Base-by-base conservation (phyloP, 305 asterid genomes). In the Andrographis paniculata region DNA sequence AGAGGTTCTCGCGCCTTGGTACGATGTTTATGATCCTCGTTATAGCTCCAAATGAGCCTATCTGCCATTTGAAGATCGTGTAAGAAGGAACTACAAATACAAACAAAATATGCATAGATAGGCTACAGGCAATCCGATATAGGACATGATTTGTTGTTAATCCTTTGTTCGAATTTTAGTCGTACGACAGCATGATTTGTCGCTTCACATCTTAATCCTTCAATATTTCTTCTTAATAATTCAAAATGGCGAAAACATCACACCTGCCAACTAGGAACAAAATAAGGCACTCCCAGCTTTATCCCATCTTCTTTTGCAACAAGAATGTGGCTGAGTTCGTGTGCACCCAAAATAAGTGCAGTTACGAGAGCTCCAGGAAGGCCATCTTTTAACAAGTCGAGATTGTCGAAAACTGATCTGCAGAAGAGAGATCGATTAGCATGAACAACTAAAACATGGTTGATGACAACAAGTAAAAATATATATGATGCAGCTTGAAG, bases 221-320 rank as follows among this genome's bases (percentile, higher is more conserved):
- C n/a, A n/a, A n/a, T n/a, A n/a, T n/a, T n/a, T n/a, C n/a, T n/a
- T n/a, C n/a, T n/a, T n/a, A n/a, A 24, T 3, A 8, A 8, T 8
- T 3, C 30, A 24, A 42, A 48, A 53, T 48, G 49, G 56, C 64
- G 44, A 40, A 58, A 20, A 56, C 48, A 62, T 60, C 51, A 86
- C 99, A 86, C 99, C 99, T 91, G 99, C 92, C 89, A 91, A 63
- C 99, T 91, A 50, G 99, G 99, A 71, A 91, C 95, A 74, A 86
- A 83, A 58, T 65, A 91, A 24, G 99, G 95, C 46, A 91, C 72
- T 1, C 96, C 95, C 35, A 91, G 73, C 79, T 82, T 80, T 55
- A 91, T 55, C 58, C 95, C 96, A 53, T 69, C 60, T 52, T 71
- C 80, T 66, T 65, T 79, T 30, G 99, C 94, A 49, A 75, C 89